Base-by-base conservation (phyloP, 108 stramenopile genomes). In the Bacterosira constricta region DNA sequence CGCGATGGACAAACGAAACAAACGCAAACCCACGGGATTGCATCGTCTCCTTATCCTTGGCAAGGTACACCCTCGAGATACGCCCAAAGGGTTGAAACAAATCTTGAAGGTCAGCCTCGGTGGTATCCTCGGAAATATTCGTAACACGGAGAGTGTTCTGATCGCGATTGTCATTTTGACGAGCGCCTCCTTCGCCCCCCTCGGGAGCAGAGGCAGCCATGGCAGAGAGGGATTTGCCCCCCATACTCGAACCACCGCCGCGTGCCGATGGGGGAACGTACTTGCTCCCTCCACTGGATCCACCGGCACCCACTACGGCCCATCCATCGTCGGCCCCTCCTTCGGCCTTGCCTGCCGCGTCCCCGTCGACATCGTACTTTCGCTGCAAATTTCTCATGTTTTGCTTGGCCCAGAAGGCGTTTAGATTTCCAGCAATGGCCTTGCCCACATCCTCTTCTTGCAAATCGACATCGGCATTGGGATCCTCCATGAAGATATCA, bases 61-160 rank as follows among this genome's bases (percentile, higher is more conserved):
- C 97, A 36, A 99, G 87, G 79, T 96, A 99, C 32, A 98, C 94
- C 21, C 99, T 88, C 8, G 94, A 91, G 50, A 99, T 96, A 18
- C 96, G 83, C 2, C 99, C 99, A 79, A 97, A 99, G 32, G 83
- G 91, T 38, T 80, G 71, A 77, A 98, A 99, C 42, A 99, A 72
- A 51, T 98, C 96, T 65, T 96, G 89, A 56, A 99, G 71, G 69
- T 99, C 99, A 6, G 88, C 90, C 75, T 99, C 99, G 64, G 93
- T 90, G 25, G 97, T 97, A 69, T 96, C 96, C 69, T 97, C 96
- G 25, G 95, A 95, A 66, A 99, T 94, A 80, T 99, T 99, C 53
- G 99, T 98, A 59, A 98, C 97, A 36, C 99, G 96, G 65, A 99
- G 89, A 51, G 97, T 98, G 47, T 96, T 97, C 50, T 94, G 80